These are phyloP conservation scores for Tricharina praecox DNA, from an alignment of 495 filamentous ascomycete species.

Conservation along the genomic window DNA sequence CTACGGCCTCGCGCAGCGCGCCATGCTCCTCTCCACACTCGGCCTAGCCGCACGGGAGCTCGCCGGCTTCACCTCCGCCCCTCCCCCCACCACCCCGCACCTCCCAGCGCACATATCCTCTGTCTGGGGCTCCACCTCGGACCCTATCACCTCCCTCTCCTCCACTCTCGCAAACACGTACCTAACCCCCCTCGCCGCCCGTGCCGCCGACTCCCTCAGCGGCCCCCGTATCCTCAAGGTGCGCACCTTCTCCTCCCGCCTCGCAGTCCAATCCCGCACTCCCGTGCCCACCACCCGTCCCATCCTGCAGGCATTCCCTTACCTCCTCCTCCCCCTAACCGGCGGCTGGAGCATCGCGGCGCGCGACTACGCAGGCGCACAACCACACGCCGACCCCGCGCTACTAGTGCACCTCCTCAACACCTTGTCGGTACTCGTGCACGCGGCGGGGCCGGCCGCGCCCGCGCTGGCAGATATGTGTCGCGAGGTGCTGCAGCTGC, in stretches of 20 bases:
- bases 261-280: conserved; percentile 35
- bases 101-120: neutral
- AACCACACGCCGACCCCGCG: conserved; percentile 41
- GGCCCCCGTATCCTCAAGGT: conserved; percentile 77
- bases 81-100: conserved; percentile 13
- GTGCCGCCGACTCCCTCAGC: conserved; percentile 49
- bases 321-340: conserved; percentile 66
- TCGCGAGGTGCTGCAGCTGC: conserved; percentile 48
- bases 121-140: neutral
- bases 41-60: conserved; percentile 78
- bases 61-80: conserved; percentile 44
- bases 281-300: neutral
- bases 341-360: conserved; percentile 39
- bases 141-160: neutral
- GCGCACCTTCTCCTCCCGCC: conserved; percentile 55
- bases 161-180: neutral
- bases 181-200: conserved; percentile 23
- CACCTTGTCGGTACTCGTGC: conserved; percentile 47
- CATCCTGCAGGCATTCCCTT: conserved; percentile 38
- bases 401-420: conserved; percentile 46
- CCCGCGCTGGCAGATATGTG: conserved; percentile 49
- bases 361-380: conserved; percentile 28
- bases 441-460: conserved; percentile 48
- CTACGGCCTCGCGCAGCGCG: conserved; percentile 68
- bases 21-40: conserved; percentile 60